Evolutionary conservation across 345 rosid species (phyloP).

Genomic region (Aurinia saxatilis): DNA sequence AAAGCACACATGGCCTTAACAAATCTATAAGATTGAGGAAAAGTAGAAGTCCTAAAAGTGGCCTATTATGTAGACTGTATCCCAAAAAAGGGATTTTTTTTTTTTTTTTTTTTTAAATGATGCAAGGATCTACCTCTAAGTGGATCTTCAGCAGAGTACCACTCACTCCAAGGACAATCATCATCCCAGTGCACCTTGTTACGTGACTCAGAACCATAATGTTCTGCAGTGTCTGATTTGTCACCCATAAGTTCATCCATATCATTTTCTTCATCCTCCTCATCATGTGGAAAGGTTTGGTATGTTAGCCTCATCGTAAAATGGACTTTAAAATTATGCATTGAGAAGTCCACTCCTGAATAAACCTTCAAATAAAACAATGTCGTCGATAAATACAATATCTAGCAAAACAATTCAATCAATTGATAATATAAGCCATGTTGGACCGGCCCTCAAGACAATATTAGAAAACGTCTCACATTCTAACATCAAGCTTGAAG

Average conservation of each 20-base stretch:
- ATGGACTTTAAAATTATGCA: conserved; percentile 63
- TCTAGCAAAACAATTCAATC: conserved; percentile 8
- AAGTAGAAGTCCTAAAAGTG: neutral
- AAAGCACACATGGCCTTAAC: neutral
- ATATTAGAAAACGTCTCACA: neutral
- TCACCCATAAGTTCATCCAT: conserved; percentile 44
- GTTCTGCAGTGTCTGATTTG: conserved; percentile 40
- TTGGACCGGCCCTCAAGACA: neutral
- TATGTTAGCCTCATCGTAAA: conserved; percentile 85
- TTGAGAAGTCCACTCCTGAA: conserved; percentile 60
- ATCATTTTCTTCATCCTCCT: conserved; percentile 53
- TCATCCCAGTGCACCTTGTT: conserved; percentile 81
- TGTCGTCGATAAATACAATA: neutral
- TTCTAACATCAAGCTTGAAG: conserved; percentile 1
- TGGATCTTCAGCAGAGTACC: conserved; percentile 97
- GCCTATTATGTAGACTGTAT: neutral
- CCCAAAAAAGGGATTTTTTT: neutral
- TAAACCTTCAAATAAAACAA: conserved; percentile 56
- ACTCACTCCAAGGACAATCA: conserved; percentile 98
- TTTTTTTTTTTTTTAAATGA: neutral
- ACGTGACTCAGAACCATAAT: conserved; percentile 37
- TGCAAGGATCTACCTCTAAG: conserved; percentile 49
- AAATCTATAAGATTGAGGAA: neutral
- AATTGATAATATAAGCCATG: neutral
- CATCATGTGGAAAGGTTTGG: conserved; percentile 60